These are phyloP conservation scores for Pouteria glomerata DNA, from an alignment of 148 eudicot genomes.

Conservation along the genomic window DNA sequence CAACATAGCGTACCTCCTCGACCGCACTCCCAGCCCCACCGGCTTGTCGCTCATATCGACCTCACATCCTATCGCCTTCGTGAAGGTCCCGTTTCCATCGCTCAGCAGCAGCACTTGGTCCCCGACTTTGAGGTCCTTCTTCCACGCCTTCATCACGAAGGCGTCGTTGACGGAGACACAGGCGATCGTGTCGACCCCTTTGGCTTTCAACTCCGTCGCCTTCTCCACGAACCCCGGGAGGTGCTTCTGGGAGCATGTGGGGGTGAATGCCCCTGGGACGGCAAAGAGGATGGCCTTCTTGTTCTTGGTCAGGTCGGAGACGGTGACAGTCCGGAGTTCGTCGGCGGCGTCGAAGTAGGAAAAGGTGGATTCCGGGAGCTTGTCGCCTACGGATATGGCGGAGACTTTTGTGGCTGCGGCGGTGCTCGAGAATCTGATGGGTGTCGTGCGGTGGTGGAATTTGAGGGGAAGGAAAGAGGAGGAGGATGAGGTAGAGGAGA, in stretches of 20 bases:
- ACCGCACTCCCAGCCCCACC: slow-evolving; percentile 65
- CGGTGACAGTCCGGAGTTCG: neutral
- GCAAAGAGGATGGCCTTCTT: slow-evolving; percentile 62
- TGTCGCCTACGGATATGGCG: neutral
- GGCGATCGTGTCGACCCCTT: slow-evolving; percentile 63
- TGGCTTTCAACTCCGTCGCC: slow-evolving; percentile 44
- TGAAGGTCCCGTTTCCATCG: slow-evolving; percentile 67
- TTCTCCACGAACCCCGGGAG: slow-evolving; percentile 62
- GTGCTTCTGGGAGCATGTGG: slow-evolving; percentile 79
- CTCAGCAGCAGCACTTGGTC: slow-evolving; percentile 57
- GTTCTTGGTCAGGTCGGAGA: slow-evolving; percentile 45
- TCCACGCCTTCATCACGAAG: slow-evolving; percentile 81
- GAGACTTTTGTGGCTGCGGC: no score
- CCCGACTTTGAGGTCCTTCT: slow-evolving; percentile 29
- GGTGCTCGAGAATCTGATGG: no score
- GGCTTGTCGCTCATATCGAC: slow-evolving; percentile 80
- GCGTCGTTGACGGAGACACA: slow-evolving; percentile 73
- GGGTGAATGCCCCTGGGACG: slow-evolving; percentile 81
- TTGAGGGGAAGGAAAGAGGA: no score
- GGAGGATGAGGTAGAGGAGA: no score
- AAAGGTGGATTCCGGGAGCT: neutral
- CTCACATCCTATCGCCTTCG: slow-evolving; percentile 63
- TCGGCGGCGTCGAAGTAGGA: neutral
- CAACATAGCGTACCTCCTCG: slow-evolving; percentile 75
- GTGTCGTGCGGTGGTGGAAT: no score